These are phyloP conservation scores for Aspergillus sparsus DNA, from an alignment of 495 filamentous ascomycete genomes.

Conservation along the genomic window DNA sequence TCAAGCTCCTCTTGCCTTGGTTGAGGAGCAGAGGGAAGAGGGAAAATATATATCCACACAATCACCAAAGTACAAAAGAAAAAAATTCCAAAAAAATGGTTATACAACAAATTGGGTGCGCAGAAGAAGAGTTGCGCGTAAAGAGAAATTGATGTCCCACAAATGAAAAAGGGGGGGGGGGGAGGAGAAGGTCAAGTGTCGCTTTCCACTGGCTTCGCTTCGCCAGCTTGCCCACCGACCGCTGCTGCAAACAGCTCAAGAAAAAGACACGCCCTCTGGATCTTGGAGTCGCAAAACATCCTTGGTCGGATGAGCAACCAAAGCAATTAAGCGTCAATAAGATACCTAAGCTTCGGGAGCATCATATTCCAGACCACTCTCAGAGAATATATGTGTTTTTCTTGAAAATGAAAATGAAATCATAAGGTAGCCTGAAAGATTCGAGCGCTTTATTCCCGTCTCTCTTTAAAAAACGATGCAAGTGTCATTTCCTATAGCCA, in stretches of 20 bases:
- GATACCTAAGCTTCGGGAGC: constrained; percentile 8
- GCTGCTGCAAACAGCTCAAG: not conserved
- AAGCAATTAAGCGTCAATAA: not conserved
- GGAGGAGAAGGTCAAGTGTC: too few species aligned
- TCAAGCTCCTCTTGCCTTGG: not conserved
- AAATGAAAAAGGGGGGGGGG: too few species aligned
- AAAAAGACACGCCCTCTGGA: too few species aligned
- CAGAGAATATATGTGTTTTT: constrained; percentile 3
- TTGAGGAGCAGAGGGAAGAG: not conserved
- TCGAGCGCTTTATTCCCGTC: constrained; percentile 12
- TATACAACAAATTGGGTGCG: constrained; percentile 1
- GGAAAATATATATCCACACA: constrained; percentile 7
- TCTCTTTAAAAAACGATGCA: constrained; percentile 5
- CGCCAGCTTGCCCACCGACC: not conserved
- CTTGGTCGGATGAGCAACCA: not conserved
- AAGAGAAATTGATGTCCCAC: too few species aligned
- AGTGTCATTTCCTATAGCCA: constrained; percentile 17
- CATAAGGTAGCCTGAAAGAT: constrained; percentile 10
- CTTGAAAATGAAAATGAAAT: constrained; percentile 13
- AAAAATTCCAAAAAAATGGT: constrained; percentile 7
- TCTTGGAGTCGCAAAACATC: not conserved
- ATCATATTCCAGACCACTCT: constrained; percentile 5
- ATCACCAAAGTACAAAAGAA: constrained; percentile 6
- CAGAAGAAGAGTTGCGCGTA: too few species aligned
- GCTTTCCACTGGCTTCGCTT: not conserved